These are phyloP conservation scores for Penicillium sp. DNA, from an alignment of 2,329 filamentous ascomycete genomes.

Conservation along the genomic window DNA sequence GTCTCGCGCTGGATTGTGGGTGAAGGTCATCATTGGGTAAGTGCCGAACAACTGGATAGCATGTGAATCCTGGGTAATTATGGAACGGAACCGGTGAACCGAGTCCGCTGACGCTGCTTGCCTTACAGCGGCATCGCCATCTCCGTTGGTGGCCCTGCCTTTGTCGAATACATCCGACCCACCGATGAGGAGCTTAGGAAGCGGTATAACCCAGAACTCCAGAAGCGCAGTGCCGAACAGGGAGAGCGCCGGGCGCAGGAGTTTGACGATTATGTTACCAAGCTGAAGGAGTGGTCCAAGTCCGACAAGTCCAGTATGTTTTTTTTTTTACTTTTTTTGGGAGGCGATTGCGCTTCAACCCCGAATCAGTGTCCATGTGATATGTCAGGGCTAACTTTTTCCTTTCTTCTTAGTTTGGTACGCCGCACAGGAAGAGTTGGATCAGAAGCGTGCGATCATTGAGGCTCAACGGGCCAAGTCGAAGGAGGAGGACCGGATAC, in stretches of 20 bases:
- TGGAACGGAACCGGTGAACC: not conserved
- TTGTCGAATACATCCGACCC: conserved; percentile 72
- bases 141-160: conserved; percentile 79
- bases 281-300: conserved; percentile 85
- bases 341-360: not conserved
- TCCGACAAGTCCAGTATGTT: conserved; percentile 81
- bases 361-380: not conserved
- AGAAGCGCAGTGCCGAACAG: conserved; percentile 79
- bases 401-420: conserved; percentile 37
- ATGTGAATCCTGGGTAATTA: not conserved
- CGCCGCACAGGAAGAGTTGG: conserved; percentile 39
- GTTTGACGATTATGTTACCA: conserved; percentile 82
- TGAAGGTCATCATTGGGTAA: conserved; percentile 73
- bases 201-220: conserved; percentile 92
- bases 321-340: too few relatives aligned
- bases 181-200: conserved; percentile 89
- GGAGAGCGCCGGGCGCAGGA: conserved; percentile 76
- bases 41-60: conserved; percentile 29
- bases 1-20: conserved; percentile 48
- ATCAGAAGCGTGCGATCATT: conserved; percentile 27
- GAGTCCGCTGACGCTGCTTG: not conserved
- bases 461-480: conserved; percentile 25
- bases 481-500: conserved; percentile 34
- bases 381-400: conserved; percentile 1
- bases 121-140: conserved; percentile 64